Percentiles rank a stretch among this genome's conserved stretches.
These are phyloP conservation scores for Pachysandra terminalis DNA, from an alignment of 164 flowering plant species.

Conservation along the genomic window DNA sequence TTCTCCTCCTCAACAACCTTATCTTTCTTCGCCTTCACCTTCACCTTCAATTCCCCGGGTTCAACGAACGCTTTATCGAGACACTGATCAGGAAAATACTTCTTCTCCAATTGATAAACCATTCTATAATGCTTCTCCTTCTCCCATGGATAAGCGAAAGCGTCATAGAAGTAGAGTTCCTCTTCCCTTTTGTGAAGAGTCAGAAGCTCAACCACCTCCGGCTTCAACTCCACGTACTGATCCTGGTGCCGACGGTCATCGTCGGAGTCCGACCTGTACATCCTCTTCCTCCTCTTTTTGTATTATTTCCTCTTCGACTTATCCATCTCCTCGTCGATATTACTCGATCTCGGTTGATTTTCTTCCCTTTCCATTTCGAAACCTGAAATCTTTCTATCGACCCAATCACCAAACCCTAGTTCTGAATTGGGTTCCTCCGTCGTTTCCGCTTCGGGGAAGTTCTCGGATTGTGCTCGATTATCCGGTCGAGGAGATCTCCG, in stretches of 20 bases:
- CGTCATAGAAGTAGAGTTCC: conserved; percentile 77
- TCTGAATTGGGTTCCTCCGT: conserved; percentile 24
- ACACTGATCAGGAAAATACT: conserved; percentile 87
- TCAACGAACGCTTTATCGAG: conserved; percentile 87
- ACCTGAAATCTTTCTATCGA: conserved; percentile 41
- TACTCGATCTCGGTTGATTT: conserved; percentile 4
- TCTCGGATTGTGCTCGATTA: conserved; percentile 17
- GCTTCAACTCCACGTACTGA: conserved; percentile 68
- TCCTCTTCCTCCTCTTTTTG: conserved; percentile 68
- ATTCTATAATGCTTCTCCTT: conserved; percentile 93
- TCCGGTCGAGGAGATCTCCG: conserved; percentile 17
- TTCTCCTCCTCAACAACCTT: conserved; percentile 16
- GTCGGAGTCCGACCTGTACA: conserved; percentile 80
- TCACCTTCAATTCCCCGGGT: conserved; percentile 39
- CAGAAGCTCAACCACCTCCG: conserved; percentile 68
- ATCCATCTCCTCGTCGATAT: conserved; percentile 40
- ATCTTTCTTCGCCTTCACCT: conserved; percentile 17
- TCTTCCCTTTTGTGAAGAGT: conserved; percentile 77
- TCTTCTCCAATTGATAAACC: conserved; percentile 97
- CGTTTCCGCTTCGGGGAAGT: conserved; percentile 25
- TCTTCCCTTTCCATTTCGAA: conserved; percentile 6
- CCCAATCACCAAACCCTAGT: conserved; percentile 55
- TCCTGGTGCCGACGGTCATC: conserved; percentile 40
- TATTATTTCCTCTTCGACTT: conserved; percentile 86
- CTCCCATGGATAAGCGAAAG: conserved; percentile 94